Percentiles rank a stretch among this genome's conserved stretches.
Evolutionary conservation across 2,329 filamentous ascomycete genomes (phyloP).

Genomic region (Cordyceps cicadae): DNA sequence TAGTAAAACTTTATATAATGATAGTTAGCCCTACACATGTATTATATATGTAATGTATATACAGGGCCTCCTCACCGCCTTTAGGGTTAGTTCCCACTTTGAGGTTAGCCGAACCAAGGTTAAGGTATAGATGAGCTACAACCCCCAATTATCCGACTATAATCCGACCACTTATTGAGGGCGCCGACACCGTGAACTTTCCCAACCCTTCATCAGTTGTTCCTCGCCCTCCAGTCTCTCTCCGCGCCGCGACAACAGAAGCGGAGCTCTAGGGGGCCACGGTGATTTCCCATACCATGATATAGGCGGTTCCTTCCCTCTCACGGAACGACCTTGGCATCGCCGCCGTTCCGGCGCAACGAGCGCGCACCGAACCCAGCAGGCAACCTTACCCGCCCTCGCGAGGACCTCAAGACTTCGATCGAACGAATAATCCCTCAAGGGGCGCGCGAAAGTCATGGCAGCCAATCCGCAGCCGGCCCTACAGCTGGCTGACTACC

Average conservation of each 20-base stretch:
- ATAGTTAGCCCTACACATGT: too few species aligned
- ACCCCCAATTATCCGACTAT: too few species aligned
- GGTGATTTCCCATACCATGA: conserved; percentile 12
- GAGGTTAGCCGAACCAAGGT: too few species aligned
- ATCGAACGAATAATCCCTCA: not conserved
- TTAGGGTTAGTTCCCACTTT: too few species aligned
- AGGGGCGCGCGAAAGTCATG: conserved; percentile 27
- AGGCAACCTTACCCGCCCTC: not conserved
- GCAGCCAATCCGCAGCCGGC: conserved; percentile 39
- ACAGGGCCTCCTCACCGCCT: too few species aligned
- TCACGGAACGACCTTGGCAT: conserved; percentile 6
- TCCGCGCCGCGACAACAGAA: not conserved
- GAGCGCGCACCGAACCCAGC: not conserved
- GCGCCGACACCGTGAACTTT: conserved; percentile 3
- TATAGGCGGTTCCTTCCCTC: conserved; percentile 1
- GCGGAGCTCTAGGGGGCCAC: not conserved
- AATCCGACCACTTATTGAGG: not conserved
- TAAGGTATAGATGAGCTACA: too few species aligned
- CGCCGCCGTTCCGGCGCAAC: conserved; percentile 5
- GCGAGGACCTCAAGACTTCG: too few species aligned
- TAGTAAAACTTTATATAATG: too few species aligned
- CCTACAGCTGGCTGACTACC: conserved; percentile 71
- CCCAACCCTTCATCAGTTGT: not conserved
- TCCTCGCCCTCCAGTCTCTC: not conserved
- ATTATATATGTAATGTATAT: too few species aligned